These are phyloP conservation scores for Candida ipomoeae DNA, from an alignment of 805 yeast species.

Conservation along the genomic window DNA sequence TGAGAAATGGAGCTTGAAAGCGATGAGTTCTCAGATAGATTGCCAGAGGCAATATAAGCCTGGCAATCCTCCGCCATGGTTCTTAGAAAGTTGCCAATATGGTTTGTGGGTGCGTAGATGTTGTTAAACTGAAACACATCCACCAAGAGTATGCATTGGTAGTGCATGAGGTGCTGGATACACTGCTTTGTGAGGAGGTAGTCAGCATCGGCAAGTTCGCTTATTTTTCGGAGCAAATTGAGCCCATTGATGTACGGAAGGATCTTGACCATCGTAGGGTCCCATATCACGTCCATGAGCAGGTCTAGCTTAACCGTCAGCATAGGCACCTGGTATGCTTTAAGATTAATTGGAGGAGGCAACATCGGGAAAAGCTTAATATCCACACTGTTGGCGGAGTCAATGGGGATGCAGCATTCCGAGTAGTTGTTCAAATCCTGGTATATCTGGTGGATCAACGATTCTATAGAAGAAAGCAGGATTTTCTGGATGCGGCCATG, in stretches of 20 bases:
- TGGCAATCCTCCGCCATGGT: slow-evolving; percentile 78
- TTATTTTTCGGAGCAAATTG: slow-evolving; percentile 73
- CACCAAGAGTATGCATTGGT: slow-evolving; percentile 74
- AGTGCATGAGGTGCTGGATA: slow-evolving; percentile 86
- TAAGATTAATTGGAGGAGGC: slow-evolving; percentile 70
- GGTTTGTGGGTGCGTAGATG: slow-evolving; percentile 84
- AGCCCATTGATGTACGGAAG: slow-evolving; percentile 85
- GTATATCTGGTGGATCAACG: slow-evolving; percentile 81
- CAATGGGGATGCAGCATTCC: slow-evolving; percentile 92
- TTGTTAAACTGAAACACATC: slow-evolving; percentile 89
- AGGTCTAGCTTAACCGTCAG: slow-evolving; percentile 72
- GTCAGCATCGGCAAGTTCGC: slow-evolving; percentile 78
- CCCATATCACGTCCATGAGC: slow-evolving; percentile 90
- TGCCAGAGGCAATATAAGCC: slow-evolving; percentile 59
- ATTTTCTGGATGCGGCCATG: slow-evolving; percentile 32
- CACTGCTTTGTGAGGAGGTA: slow-evolving; percentile 75
- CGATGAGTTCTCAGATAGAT: not conserved
- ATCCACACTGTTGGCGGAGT: slow-evolving; percentile 83
- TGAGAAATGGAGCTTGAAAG: not conserved
- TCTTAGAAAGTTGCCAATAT: slow-evolving; percentile 62
- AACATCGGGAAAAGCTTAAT: slow-evolving; percentile 90
- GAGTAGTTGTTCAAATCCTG: slow-evolving; percentile 94
- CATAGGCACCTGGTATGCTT: slow-evolving; percentile 85
- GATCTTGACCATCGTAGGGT: slow-evolving; percentile 89
- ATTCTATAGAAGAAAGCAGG: slow-evolving; percentile 50